phyloP scores from a whole-genome alignment of 2,329 filamentous ascomycete genomes.

The Thelonectria discophora region DNA sequence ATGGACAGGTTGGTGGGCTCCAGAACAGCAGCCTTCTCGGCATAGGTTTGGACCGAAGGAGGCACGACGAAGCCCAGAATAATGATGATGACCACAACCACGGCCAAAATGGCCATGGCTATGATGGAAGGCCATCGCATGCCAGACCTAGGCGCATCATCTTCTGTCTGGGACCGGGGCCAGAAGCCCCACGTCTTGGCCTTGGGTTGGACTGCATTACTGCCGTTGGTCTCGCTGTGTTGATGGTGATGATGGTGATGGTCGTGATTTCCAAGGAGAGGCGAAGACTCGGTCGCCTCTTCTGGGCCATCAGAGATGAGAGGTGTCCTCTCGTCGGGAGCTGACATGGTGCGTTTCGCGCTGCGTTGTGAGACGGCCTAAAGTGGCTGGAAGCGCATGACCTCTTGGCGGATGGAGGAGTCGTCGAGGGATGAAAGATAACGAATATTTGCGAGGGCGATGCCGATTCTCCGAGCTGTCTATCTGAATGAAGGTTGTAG shows the following conservation, averaged over 20 bases:
- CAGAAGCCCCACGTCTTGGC: conserved; percentile 33
- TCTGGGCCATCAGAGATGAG: conserved; percentile 51
- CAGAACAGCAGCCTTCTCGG: conserved; percentile 81
- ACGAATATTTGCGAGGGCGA: neutral
- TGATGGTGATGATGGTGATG: conserved; percentile 48
- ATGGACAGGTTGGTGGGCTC: conserved; percentile 86
- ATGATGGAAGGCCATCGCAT: conserved; percentile 79
- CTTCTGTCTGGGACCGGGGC: conserved; percentile 28
- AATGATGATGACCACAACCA: conserved; percentile 73
- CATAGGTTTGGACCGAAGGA: conserved; percentile 83
- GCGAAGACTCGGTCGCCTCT: conserved; percentile 57
- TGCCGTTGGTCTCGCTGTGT: conserved; percentile 32
- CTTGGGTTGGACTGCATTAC: conserved; percentile 13
- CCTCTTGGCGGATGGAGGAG: neutral
- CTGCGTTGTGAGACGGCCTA: conserved; percentile 42
- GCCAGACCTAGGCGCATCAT: conserved; percentile 39
- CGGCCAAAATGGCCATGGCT: conserved; percentile 72
- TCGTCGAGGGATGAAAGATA: neutral
- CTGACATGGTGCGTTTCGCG: conserved; percentile 50
- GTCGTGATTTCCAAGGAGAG: conserved; percentile 57
- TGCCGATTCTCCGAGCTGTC: conserved; percentile 29
- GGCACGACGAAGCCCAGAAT: conserved; percentile 83
- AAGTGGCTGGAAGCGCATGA: conserved; percentile 10
- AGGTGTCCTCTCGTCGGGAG: conserved; percentile 54
- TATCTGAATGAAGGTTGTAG: neutral